Conservation (phyloP, 75 land plant genomes). For the Pinus taeda region DNA sequence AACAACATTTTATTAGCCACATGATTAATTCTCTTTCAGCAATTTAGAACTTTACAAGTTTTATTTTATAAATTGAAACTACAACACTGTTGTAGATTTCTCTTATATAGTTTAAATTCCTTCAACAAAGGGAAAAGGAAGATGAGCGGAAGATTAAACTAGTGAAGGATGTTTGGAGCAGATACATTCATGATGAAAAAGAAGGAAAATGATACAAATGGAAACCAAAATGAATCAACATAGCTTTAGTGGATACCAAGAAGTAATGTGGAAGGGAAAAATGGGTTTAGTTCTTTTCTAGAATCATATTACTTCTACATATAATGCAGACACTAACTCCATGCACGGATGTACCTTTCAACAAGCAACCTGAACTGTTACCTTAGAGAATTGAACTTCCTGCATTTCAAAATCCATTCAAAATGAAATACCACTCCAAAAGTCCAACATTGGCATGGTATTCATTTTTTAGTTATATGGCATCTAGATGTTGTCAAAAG, state of each 20-base stretch:
- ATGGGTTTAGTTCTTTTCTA: too few relatives aligned
- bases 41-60: not conserved
- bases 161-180: not conserved
- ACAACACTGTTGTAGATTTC: not conserved
- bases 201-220: too few relatives aligned
- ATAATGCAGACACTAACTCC: not conserved
- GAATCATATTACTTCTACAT: too few relatives aligned
- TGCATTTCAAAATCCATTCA: not conserved
- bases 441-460: not conserved
- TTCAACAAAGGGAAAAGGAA: not conserved
- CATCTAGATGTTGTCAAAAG: not conserved
- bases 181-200: not conserved
- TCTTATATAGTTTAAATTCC: not conserved
- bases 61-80: not conserved
- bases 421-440: not conserved
- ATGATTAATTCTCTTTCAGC: too few relatives aligned
- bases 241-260: not conserved
- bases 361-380: not conserved
- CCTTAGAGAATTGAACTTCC: not conserved
- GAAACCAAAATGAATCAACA: not conserved
- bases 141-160: not conserved
- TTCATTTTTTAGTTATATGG: not conserved
- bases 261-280: not conserved
- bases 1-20: too few relatives aligned
- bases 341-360: not conserved